phyloP scores from a whole-genome alignment of 2,329 filamentous ascomycete genomes.

The Trichophaea hybrida region DNA sequence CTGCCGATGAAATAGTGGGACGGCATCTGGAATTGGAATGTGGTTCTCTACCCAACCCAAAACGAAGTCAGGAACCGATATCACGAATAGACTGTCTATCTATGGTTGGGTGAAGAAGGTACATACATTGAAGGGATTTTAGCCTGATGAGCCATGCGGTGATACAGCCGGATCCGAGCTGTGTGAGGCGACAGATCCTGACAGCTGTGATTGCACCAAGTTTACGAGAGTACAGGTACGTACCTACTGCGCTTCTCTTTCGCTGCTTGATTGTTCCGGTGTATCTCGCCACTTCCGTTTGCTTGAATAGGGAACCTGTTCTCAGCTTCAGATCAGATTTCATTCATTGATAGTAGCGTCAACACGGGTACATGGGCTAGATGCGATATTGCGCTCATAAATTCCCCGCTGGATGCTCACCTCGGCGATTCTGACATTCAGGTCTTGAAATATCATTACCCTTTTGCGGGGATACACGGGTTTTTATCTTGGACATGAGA shows the following conservation, averaged over 20 bases:
- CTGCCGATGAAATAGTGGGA: slow-evolving; percentile 4
- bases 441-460: neutral
- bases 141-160: neutral
- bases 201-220: neutral
- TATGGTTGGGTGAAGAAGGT: neutral
- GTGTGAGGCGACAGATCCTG: too few relatives aligned
- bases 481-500: neutral
- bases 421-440: neutral
- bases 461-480: neutral
- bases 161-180: too few relatives aligned
- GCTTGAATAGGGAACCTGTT: neutral
- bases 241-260: neutral
- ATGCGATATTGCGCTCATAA: neutral
- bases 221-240: neutral
- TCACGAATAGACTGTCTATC: neutral
- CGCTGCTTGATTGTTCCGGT: neutral
- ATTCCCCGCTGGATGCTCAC: neutral
- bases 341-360: neutral
- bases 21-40: neutral
- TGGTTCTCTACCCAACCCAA: neutral
- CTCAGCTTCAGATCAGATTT: neutral
- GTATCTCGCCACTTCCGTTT: neutral
- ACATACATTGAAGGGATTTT: neutral
- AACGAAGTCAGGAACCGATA: neutral
- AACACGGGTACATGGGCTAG: neutral